phyloP scores from a whole-genome alignment of 257 asterid genomes.

The Solanum arcanum region DNA sequence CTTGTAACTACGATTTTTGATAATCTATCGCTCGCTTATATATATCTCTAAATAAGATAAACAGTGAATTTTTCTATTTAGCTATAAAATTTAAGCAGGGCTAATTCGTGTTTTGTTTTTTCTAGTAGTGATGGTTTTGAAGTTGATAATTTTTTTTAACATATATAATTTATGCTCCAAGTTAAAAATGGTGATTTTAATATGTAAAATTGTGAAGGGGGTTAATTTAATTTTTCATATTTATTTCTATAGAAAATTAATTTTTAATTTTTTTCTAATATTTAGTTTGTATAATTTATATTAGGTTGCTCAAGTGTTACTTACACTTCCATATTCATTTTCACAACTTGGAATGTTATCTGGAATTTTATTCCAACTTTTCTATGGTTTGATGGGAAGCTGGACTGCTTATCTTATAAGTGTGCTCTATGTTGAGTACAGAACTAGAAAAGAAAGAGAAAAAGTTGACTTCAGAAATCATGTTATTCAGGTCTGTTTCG shows the following conservation, averaged over 20 bases:
- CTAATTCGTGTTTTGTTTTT: not conserved
- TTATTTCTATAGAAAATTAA: not conserved
- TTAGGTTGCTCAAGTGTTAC: constrained; percentile 87
- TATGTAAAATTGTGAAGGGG: not conserved
- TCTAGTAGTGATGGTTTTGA: not conserved
- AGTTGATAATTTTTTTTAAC: not conserved
- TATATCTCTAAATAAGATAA: not conserved
- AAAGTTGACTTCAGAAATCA: constrained; percentile 80
- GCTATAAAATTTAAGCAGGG: not conserved
- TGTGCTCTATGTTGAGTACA: constrained; percentile 72
- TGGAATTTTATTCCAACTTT: constrained; percentile 61
- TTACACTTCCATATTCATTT: constrained; percentile 78
- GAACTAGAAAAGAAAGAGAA: constrained; percentile 84
- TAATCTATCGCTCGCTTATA: not conserved
- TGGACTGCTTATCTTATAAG: constrained; percentile 88
- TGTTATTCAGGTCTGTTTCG: constrained; percentile 54
- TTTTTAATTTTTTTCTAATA: not conserved
- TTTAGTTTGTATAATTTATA: not conserved
- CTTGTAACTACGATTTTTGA: too few species aligned
- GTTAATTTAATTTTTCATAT: not conserved
- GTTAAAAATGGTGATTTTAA: not conserved
- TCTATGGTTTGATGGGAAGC: constrained; percentile 80
- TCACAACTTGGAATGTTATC: constrained; percentile 85
- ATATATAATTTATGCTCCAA: not conserved
- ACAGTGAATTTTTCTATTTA: not conserved